Evolutionary conservation across 768 basidiomycete species (phyloP).

Genomic region (Leccinum incarnatum): DNA sequence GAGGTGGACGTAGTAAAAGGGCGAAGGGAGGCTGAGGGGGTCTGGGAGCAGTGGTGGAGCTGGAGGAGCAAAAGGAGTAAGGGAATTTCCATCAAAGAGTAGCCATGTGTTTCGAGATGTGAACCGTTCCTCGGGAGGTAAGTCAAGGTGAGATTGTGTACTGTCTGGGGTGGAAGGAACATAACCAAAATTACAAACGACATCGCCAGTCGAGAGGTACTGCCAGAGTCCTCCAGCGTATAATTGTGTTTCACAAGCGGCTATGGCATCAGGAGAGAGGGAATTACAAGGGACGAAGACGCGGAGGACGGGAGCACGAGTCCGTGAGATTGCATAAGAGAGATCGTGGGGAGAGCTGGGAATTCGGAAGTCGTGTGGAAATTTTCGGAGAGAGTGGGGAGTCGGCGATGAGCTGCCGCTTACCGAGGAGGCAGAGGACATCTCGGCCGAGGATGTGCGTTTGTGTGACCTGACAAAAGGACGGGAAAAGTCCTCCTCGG

Average conservation of each 20-base stretch:
- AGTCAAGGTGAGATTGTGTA: slow-evolving; percentile 22
- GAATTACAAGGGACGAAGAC: slow-evolving; percentile 70
- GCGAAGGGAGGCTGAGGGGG: slow-evolving; percentile 65
- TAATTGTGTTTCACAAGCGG: slow-evolving; percentile 67
- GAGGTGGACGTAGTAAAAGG: slow-evolving; percentile 75
- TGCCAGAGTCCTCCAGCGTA: slow-evolving; percentile 66
- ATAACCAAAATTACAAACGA: slow-evolving; percentile 80
- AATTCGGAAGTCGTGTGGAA: slow-evolving; percentile 10
- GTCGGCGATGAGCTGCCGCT: slow-evolving; percentile 21
- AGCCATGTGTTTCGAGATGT: slow-evolving; percentile 55
- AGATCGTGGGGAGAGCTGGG: slow-evolving; percentile 59
- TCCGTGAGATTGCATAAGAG: slow-evolving; percentile 52
- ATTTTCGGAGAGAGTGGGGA: slow-evolving; percentile 17
- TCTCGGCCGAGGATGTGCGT: slow-evolving; percentile 42
- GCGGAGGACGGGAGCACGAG: slow-evolving; percentile 69
- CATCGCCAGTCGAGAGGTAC: slow-evolving; percentile 72
- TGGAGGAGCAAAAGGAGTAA: slow-evolving; percentile 62
- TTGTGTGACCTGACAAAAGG: slow-evolving; percentile 35
- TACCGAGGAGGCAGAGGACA: slow-evolving; percentile 44
- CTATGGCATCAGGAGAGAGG: slow-evolving; percentile 44
- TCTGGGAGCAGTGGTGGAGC: slow-evolving; percentile 48
- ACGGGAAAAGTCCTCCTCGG: slow-evolving; percentile 40
- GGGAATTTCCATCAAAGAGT: slow-evolving; percentile 62
- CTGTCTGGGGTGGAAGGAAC: slow-evolving; percentile 46
- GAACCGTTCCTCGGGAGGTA: slow-evolving; percentile 18